A percentile compares a stretch with the other conserved stretches of the same genome.
phyloP scores from a whole-genome alignment of 257 asterid species.

The Oldenlandia corymbosa region DNA sequence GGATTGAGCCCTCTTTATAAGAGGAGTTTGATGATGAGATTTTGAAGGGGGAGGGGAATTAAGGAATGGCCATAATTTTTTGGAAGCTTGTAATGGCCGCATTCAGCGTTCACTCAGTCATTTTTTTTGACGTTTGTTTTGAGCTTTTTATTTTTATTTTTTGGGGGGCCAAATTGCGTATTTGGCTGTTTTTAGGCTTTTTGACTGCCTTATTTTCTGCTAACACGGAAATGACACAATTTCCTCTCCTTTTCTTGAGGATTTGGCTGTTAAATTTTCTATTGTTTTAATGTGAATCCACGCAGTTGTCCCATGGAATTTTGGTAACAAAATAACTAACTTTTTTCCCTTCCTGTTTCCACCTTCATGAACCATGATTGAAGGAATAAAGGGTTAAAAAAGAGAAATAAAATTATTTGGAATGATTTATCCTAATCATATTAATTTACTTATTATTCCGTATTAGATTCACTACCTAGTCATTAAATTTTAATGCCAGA shows the following conservation, averaged over 20 bases:
- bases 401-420: no score
- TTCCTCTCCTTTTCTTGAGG: neutral
- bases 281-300: neutral
- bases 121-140: no score
- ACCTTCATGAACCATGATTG: neutral
- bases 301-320: neutral
- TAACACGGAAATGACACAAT: slow-evolving; percentile 1
- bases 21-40: no score
- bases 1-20: slow-evolving; percentile 2
- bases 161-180: no score
- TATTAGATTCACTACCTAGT: no score
- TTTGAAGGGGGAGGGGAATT: neutral
- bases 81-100: neutral
- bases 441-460: no score
- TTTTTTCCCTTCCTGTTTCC: neutral
- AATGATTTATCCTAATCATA: no score
- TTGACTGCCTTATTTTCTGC: slow-evolving; percentile 4
- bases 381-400: neutral
- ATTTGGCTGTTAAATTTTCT: neutral
- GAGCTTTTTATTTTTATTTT: no score
- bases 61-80: neutral
- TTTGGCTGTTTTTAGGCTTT: no score
- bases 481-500: no score
- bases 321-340: neutral
- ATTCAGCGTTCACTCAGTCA: neutral